These are phyloP conservation scores for Hordeum marinum DNA, from an alignment of 176 grass and related monocot genomes.

Conservation along the genomic window DNA sequence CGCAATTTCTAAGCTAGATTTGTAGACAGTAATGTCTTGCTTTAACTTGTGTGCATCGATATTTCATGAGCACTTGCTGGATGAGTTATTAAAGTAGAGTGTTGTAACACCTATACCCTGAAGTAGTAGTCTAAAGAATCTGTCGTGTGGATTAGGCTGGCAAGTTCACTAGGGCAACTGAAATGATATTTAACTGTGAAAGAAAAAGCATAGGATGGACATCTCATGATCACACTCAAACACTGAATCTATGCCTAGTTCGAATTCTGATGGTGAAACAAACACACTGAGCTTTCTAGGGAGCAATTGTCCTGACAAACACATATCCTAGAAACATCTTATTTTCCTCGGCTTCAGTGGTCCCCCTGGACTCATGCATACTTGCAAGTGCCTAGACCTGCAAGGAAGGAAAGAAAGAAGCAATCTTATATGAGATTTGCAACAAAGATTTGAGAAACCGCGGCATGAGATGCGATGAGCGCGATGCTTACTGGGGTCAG, in stretches of 20 bases:
- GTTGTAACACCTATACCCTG: background rate
- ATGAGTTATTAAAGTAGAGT: background rate
- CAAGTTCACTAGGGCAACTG: background rate
- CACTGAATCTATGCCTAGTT: background rate
- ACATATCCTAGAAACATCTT: background rate
- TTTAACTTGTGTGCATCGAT: background rate
- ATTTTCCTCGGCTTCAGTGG: conserved; percentile 1
- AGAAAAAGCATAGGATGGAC: background rate
- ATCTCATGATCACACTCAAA: background rate
- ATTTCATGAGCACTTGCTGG: background rate
- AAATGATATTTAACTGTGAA: background rate
- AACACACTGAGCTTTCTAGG: background rate
- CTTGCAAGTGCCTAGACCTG: conserved; percentile 39
- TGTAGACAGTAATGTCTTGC: background rate
- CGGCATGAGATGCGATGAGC: background rate
- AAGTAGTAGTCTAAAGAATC: background rate
- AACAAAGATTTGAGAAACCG: background rate
- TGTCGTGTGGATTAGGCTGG: background rate
- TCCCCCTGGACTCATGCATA: conserved; percentile 20
- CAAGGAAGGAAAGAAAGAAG: background rate
- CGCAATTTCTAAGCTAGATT: background rate
- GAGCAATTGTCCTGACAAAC: background rate
- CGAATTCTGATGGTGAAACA: background rate
- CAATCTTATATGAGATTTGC: background rate
- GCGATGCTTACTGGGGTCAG: conserved; percentile 47